A percentile compares a stretch with the other conserved stretches of the same genome.
These are phyloP conservation scores for Amoebophrya sp. DNA, from an alignment of 169 alveolate genomes.

Conservation along the genomic window DNA sequence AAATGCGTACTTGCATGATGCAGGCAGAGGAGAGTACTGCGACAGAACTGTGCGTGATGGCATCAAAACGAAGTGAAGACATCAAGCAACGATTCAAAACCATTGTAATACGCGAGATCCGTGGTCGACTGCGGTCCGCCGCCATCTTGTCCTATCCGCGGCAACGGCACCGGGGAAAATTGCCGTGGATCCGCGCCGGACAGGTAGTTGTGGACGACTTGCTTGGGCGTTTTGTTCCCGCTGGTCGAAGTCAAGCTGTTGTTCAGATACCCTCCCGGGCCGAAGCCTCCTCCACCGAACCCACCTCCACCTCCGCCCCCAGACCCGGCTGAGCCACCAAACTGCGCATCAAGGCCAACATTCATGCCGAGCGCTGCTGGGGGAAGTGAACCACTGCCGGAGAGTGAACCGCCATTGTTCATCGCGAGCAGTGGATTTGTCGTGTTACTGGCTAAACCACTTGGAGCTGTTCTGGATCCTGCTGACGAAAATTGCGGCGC, in stretches of 20 bases:
- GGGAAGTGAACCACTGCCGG: too few species aligned
- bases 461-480: too few species aligned
- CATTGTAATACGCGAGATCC: neutral
- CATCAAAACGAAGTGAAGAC: neutral
- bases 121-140: neutral
- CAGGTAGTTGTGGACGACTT: neutral
- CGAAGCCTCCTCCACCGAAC: neutral
- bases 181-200: neutral
- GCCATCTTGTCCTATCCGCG: too few species aligned
- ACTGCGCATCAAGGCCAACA: too few species aligned
- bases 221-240: neutral
- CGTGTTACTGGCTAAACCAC: too few species aligned
- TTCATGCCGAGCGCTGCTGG: too few species aligned
- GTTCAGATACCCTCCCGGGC: neutral
- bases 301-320: neutral
- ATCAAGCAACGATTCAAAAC: neutral
- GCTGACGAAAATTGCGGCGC: too few species aligned
- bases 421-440: too few species aligned
- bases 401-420: too few species aligned
- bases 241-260: neutral
- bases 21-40: too few species aligned
- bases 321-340: too few species aligned
- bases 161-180: neutral
- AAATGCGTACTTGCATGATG: too few species aligned
- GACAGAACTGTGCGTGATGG: neutral